Base-by-base conservation (phyloP, 805 yeast species). In the Yamadazyma takamatsuzukensis region DNA sequence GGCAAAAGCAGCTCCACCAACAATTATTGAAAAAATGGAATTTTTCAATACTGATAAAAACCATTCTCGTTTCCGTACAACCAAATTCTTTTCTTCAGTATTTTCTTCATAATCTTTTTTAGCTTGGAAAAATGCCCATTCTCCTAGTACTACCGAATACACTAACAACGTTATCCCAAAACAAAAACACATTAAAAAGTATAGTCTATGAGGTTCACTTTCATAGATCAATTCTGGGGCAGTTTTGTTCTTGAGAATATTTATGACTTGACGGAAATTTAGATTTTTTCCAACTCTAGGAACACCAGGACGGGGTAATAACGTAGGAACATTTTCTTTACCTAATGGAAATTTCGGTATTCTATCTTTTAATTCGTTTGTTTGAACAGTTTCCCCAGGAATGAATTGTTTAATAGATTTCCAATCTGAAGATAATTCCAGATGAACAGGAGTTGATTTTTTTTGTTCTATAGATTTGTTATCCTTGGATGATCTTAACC, bases 151-250 rank as follows among this genome's bases (percentile, higher is more conserved):
- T 29, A 81, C 53, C 5, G 83, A 84, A 53, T 85, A 85, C n/a
- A 81, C 67, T 2, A 82, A 65, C 45, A 82, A 75, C 8, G 80
- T 77, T 23, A 83, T 59, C 0, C 88, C 85, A 49, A 81, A 68
- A 27, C 84, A 76, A 40, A 79, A 76, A 51, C 84, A 74, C 14
- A 77, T 72, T 8, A 83, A 61, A 53, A 84, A 85, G 54, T 84
- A 86, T 19, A 83, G 64, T 36, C 83, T 64, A 51, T 86, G 95
- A 0, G 93, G 84, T 56, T 86, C 95, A 16, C 88, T 77, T 63
- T 84, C 90, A 56, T 85, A 86, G 27, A 85, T 69, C 33, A 85
- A 62, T 48, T 84, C 94, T 1, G 90, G 90, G 29, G 72, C 69
- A 9, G 57, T 59, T 44, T 79, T 75, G 24, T 62, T 59, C 38